These are phyloP conservation scores for Cladophialophora exuberans DNA, from an alignment of 2,329 filamentous ascomycete species.

Conservation along the genomic window DNA sequence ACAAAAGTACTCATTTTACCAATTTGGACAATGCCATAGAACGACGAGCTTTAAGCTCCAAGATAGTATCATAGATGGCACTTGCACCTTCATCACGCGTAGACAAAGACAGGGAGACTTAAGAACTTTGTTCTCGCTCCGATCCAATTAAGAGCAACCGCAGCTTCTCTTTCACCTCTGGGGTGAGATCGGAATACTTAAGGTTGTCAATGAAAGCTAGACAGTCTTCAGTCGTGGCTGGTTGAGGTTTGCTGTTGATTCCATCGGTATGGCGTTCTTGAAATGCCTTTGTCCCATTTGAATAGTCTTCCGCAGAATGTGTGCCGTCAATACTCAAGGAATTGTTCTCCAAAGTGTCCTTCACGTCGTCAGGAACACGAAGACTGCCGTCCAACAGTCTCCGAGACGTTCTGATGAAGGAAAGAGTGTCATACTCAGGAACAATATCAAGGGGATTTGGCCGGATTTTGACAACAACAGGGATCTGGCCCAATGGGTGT, in stretches of 20 bases:
- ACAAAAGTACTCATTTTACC: background rate
- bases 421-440: background rate
- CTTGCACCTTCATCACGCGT: background rate
- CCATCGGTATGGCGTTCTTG: background rate
- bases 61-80: background rate
- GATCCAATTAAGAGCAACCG: constrained; percentile 19
- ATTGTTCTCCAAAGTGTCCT: background rate
- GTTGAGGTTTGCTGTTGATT: background rate
- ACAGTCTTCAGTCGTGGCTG: background rate
- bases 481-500: constrained; percentile 17
- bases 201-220: background rate
- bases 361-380: background rate
- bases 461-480: background rate
- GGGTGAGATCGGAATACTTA: background rate
- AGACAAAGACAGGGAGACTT: constrained; percentile 4
- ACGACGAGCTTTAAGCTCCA: background rate
- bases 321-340: background rate
- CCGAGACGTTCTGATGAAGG: background rate
- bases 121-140: constrained; percentile 17
- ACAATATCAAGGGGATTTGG: background rate
- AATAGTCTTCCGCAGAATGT: background rate
- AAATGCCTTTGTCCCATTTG: background rate
- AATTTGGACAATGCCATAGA: background rate
- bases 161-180: constrained; percentile 4
- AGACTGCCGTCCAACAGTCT: background rate